Base-by-base conservation (phyloP, 2,329 filamentous ascomycete genomes). In the Gnomoniopsis smithogilvyi region DNA sequence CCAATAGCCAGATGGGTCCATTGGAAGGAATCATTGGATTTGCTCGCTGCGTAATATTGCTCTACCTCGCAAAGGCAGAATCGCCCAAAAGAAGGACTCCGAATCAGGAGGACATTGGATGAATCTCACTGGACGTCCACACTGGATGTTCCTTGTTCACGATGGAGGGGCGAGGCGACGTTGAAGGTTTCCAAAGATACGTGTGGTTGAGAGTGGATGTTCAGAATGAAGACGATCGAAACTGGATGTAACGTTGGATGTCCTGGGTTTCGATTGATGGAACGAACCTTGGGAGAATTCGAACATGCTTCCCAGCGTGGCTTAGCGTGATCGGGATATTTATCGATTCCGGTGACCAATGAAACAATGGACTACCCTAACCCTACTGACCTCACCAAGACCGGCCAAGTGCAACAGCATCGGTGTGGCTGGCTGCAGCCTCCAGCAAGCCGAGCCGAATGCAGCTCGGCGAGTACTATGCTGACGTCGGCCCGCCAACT, bases 161-260 rank as follows among this genome's bases (percentile, higher is more conserved):
- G 19, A 51, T 54, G 59, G 54, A 49, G 45, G 50, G 54, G 43
- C 52, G 34, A 62, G 60, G 56, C 49, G 60, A 62, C 60, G 56
- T 62, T 62, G 43, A 59, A 59, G 48, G 41, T 53, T 46, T 46
- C 54, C 48, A 47, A 50, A 57, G 59, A 52, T 55, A 59, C 56
- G 60, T 59, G 53, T 62, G 56, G 36, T 59, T 17, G 48, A 34
- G 26, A 34, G 24, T 53, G 53, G 48, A 17, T 19, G 15, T 22
- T 17, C 8, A 7, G 12, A 19, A 3, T 19, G 10, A 36, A 36
- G 48, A 36, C n/a, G 26, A 51, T 34, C 10, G 43, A 19, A 19
- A 45, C 19, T 19, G 43, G 15, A 45, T 19, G 43, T 19, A 19
- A 19, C n/a, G 43, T 19, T 19, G 43, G 6, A 45, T 45, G 43